Evolutionary conservation across 1,284 basidiomycete genomes (phyloP), one percentile per base, ranked within the genome.

Genomic region (Melampsora occidentalis): DNA sequence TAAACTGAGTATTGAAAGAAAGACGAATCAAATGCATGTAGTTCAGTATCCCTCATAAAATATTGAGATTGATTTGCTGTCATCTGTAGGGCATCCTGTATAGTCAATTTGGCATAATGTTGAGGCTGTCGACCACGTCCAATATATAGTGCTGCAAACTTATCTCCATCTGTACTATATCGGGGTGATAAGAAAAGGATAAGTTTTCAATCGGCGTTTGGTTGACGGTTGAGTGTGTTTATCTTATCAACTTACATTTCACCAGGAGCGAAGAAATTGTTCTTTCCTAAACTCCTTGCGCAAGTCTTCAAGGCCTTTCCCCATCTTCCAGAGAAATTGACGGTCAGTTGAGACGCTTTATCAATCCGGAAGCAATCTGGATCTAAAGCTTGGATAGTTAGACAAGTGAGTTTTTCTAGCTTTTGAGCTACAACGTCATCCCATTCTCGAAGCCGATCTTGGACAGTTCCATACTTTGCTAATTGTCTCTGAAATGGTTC

Each of bases 1-100:
- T 96, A 95, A 71, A 90, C 89, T 59, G 93, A 95, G 83, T 95
- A 95, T 83, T 95, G 93, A 86, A 95, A 95, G 0, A 92, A 91
- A 59, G 89, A 88, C 48, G 86, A 86, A 81, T 96, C 93, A 57
- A 96, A 86, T 39, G 85, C 90, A 77, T 87, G 88, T 25, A 86
- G 80, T 14, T 85, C 85, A 7, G 86, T 85, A 16, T 89, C 86
- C 35, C 93, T 90, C 66, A 95, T 85, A 85, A 95, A 96, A 83
- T 88, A 94, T 77, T 91, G 85, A 20, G 82, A 78, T 9, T 87
- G 81, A 2, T 88, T 89, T 20, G 89, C 51, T 79, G 89, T 90
- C 42, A 84, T 67, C 72, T 81, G 81, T 28, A 88, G 88, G 0
- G 91, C 90, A 4, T 85, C 84, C n/a, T 87, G 82, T 82, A 91